Percentiles rank a stretch among this genome's conserved stretches.
Evolutionary conservation across 73 alveolate genomes (phyloP).

Genomic region (Paramecium bursaria): DNA sequence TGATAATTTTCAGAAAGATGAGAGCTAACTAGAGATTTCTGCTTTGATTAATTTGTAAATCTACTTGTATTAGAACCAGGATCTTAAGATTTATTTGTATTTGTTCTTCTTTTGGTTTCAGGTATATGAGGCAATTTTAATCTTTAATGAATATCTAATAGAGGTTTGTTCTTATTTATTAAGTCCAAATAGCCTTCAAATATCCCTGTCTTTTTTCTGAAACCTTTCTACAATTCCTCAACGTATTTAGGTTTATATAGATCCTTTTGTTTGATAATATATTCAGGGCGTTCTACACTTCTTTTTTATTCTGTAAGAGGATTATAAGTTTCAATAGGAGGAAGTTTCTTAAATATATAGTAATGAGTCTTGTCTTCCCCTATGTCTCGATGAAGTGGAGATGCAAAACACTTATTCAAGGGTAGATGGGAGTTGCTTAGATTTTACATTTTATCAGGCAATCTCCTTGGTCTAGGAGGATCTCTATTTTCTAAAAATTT

Average conservation of each 20-base stretch:
- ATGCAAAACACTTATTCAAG: conserved; percentile 10
- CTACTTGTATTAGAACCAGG: background rate
- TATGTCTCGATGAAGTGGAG: conserved; percentile 47
- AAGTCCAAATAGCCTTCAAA: conserved; percentile 30
- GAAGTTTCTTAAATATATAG: conserved; percentile 33
- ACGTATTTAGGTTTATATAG: conserved; percentile 21
- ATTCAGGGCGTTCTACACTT: conserved; percentile 45
- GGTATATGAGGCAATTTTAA: background rate
- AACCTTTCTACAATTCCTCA: conserved; percentile 33
- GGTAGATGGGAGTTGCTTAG: conserved; percentile 21
- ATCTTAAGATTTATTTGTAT: background rate
- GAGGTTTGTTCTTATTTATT: background rate
- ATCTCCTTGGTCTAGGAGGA: background rate
- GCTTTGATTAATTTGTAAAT: too few species aligned
- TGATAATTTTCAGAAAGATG: too few species aligned
- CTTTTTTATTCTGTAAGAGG: conserved; percentile 4
- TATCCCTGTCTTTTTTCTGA: conserved; percentile 45
- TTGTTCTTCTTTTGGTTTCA: background rate
- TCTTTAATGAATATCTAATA: conserved; percentile 37
- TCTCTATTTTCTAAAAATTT: conserved; percentile 53
- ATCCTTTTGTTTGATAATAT: conserved; percentile 43
- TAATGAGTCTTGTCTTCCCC: conserved; percentile 20
- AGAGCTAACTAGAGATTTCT: too few species aligned
- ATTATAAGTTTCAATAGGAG: conserved; percentile 38
- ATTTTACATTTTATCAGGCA: conserved; percentile 7